Evolutionary conservation across 768 basidiomycete species (phyloP).

Genomic region (Epithele typhae): DNA sequence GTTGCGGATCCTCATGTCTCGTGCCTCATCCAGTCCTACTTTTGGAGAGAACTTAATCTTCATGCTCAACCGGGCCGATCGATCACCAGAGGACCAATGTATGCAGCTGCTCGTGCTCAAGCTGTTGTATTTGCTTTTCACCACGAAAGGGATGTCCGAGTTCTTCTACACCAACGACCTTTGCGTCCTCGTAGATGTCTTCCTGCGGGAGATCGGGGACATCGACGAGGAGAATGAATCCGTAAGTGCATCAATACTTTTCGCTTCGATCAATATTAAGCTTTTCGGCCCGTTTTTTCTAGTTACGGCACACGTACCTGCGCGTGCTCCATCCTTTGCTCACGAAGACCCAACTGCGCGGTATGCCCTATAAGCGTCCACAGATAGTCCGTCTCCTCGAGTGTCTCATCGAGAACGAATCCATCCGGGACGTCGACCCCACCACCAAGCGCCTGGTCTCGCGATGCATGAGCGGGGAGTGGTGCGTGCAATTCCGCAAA

Average conservation of each 20-base stretch:
- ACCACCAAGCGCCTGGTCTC: slow-evolving; percentile 92
- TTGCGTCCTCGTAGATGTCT: slow-evolving; percentile 94
- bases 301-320: slow-evolving; percentile 95
- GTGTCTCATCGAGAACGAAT: slow-evolving; percentile 64
- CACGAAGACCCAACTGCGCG: slow-evolving; percentile 86
- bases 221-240: slow-evolving; percentile 93
- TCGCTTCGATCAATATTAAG: not conserved
- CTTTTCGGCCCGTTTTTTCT: not conserved
- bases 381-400: slow-evolving; percentile 84
- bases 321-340: slow-evolving; percentile 94
- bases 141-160: slow-evolving; percentile 86
- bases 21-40: slow-evolving; percentile 83
- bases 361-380: slow-evolving; percentile 84
- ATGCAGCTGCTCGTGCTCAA: slow-evolving; percentile 95
- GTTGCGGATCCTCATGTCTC: slow-evolving; percentile 76
- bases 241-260: slow-evolving; percentile 51
- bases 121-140: slow-evolving; percentile 91
- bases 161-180: slow-evolving; percentile 99
- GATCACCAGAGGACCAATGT: slow-evolving; percentile 86
- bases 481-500: slow-evolving; percentile 72
- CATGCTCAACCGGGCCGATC: slow-evolving; percentile 96
- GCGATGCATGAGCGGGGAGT: slow-evolving; percentile 81
- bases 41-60: slow-evolving; percentile 99
- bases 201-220: slow-evolving; percentile 89
- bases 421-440: slow-evolving; percentile 77